Base-by-base conservation (phyloP, 495 filamentous ascomycete genomes). In the Xanthoparmelia taractica region DNA sequence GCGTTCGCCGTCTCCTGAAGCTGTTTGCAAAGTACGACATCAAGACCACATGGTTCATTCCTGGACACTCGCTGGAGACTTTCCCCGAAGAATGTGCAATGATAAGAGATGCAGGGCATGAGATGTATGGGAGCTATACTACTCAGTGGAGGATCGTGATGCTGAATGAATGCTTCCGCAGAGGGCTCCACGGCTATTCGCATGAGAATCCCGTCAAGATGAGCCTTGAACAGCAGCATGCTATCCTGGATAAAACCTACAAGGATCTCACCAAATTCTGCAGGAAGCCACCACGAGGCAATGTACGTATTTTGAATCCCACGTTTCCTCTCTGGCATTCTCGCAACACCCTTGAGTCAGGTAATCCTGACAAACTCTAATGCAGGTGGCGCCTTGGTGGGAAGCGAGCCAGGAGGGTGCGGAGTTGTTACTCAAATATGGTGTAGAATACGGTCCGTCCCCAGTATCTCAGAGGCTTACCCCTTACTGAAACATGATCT, bases 11-110 rank as follows among this genome's bases (percentile, higher is more conserved):
- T 12, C 75, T 93, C 4, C 79, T 93, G 12, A 90, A 88, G 65
- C 72, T 93, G 3, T 89, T 91, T 71, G 79, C 85, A 11, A 90
- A 89, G 71, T 87, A 91, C 78, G 82, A 85, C 63, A 93, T 93
- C 76, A 91, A 88, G 73, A 82, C 86, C 17, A 89, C 88, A 10
- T 92, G 87, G 85, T 92, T 93, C 73, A 91, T 93, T 63, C 89
- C 88, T 0, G 89, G 88, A 0, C 89, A 93, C 72, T 86, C 84
- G 0, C 80, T 93, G 20, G 89, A 93, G 64, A 90, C 80, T 18
- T 92, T 91, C 69, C 88, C 88, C 0, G 86, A 88, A 69, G 87
- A 91, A 68, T 89, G 85, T 68, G 82, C 84, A 34, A 80, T 83
- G 76, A 79, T 93, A 36, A 79, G 85, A n/a, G 89, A 92, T 63